Percentiles rank a stretch among this genome's conserved stretches.
Evolutionary conservation across 257 asterid genomes (phyloP).

Genomic region (Capsicum baccatum): DNA sequence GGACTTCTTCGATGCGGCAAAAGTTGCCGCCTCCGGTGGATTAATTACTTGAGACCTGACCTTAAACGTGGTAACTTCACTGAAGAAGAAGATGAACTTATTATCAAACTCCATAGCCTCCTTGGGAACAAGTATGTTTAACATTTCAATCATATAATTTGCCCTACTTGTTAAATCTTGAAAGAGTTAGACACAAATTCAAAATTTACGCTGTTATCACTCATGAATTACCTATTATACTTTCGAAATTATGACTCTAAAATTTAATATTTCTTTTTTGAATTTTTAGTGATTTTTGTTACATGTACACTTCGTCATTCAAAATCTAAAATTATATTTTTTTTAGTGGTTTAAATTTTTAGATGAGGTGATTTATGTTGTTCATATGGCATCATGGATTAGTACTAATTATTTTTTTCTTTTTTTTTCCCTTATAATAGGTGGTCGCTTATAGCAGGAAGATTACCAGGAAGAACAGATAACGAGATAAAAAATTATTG

Average conservation of each 20-base stretch:
- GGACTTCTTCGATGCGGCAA: constrained; percentile 97
- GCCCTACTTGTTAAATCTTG: background rate
- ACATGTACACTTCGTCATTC: background rate
- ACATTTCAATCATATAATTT: background rate
- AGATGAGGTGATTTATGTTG: too few species aligned
- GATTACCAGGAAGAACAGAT: constrained; percentile 94
- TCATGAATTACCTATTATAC: too few species aligned
- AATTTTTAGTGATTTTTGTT: background rate
- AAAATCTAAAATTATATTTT: too few species aligned
- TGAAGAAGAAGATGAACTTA: constrained; percentile 82
- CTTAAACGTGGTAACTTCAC: constrained; percentile 93
- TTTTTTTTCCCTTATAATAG: constrained; percentile 35
- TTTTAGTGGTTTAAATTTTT: too few species aligned
- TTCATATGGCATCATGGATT: background rate
- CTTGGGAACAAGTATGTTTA: constrained; percentile 80
- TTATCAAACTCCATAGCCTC: constrained; percentile 87
- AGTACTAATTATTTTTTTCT: background rate
- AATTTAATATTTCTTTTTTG: too few species aligned
- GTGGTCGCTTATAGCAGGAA: constrained; percentile 95
- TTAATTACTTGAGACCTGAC: constrained; percentile 88
- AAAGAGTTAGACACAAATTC: background rate
- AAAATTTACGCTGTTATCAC: background rate
- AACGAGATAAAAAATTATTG: constrained; percentile 93
- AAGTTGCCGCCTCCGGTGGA: constrained; percentile 95
- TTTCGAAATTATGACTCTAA: too few species aligned